Base-by-base conservation (phyloP, 345 rosid genomes). In the Citrus mangshanensis region DNA sequence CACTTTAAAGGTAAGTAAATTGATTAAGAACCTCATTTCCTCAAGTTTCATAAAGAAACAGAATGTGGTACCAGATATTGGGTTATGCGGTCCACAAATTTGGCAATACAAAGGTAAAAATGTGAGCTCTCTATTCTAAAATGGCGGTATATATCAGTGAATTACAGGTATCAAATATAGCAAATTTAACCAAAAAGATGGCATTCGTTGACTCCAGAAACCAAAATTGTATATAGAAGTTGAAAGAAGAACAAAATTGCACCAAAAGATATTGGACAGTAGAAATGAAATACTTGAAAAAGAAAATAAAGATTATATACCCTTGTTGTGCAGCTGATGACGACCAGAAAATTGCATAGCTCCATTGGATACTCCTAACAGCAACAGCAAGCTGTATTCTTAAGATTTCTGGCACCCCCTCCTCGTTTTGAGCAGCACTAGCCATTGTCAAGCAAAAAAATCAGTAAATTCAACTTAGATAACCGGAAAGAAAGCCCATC, bases 301-400 rank as follows among this genome's bases (percentile, higher is more conserved):
- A 28, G 63, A 32, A 64, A 7, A 9, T 38, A 60, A 32, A n/a
- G 5, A 22, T 46, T 68, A 64, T 71, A 80, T 85, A 95, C 98
- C 92, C 94, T 71, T 84, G 86, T 81, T 92, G 90, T 60, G 85
- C 81, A 64, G 90, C 56, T 86, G 98, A 95, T 67, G 83, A 78
- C 1, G 98, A 88, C 99, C 99, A 95, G 89, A 91, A 95, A 78
- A 95, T 82, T 62, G 97, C 99, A 71, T 95, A 93, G 88, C 93
- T 95, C 99, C 98, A 95, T 67, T 91, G 92, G 73, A 92, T 87
- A 77, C 93, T 95, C 89, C 90, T 89, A 35, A 95, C 93, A 83
- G 91, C 92, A 64, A 93, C 84, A 69, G 95, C 93, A 80, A 95
- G 98, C 88, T 85, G 87, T 82, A 89, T 90, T 73, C 88, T 90